Evolutionary conservation across 2,329 filamentous ascomycete species (phyloP), one percentile per base, ranked within the genome.

Genomic region (Ophiosphaerella herpotricha): DNA sequence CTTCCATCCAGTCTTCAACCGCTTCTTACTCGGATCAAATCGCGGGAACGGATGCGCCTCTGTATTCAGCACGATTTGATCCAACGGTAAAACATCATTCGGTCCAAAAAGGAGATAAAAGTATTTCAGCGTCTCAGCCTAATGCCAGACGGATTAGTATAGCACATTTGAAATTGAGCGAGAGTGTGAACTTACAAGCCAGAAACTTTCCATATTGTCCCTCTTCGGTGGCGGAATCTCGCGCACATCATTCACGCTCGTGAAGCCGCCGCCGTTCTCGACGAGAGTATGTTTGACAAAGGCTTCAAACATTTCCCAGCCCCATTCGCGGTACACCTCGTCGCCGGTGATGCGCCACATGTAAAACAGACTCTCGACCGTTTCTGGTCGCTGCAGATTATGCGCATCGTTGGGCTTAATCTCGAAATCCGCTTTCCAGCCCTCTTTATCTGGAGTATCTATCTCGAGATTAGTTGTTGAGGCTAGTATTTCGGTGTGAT

Each of bases 141-240:
- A n/a, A n/a, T 14, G 6, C 26, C 12, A 16, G 14, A 5, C 6
- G n/a, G 37, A 38, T 54, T 21, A 55, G 29, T 24, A 41, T n/a
- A 7, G 8, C 18, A 18, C 7, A 34, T 13, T 18, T 26, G 16
- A 34, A 26, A 46, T 7, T 9, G 13, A 16, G 5, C 14, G 4
- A 16, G 31, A 35, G 11, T 24, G 6, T 40, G 13, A 33, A 76
- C 87, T 77, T 76, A 90, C 88, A 79, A 99, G 83, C 94, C 94
- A 99, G 77, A 97, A 97, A 70, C 91, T 95, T 77, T 99, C 94
- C 93, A 99, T 97, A 63, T 97, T 97, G 74, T 99, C 93, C 52
- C 85, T 81, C 39, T 79, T 77, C 12, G 78, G 73, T 0, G 91
- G 85, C 16, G 92, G 91, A 8, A 94, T 75, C 5, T 75, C 74